Evolutionary conservation across 768 basidiomycete species (phyloP).

Genomic region (Psilocybe cyanescens): DNA sequence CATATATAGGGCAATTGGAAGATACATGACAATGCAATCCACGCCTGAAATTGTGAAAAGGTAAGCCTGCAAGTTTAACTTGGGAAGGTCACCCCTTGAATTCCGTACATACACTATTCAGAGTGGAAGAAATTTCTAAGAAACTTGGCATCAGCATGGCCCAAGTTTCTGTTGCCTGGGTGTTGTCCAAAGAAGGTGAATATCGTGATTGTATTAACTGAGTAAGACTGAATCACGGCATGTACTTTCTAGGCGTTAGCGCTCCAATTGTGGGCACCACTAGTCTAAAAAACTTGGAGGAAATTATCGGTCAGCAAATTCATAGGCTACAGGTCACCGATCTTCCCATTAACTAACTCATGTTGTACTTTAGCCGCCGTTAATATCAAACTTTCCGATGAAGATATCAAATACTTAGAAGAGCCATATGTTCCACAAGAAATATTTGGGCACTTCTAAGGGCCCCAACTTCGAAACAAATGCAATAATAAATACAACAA

Average conservation of each 20-base stretch:
- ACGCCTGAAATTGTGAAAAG: slow-evolving; percentile 41
- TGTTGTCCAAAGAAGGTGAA: slow-evolving; percentile 41
- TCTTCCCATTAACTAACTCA: neutral
- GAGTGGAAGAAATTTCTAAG: slow-evolving; percentile 59
- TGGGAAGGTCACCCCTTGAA: neutral
- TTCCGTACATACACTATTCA: slow-evolving; percentile 12
- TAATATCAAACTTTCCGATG: slow-evolving; percentile 27
- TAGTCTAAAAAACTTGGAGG: slow-evolving; percentile 50
- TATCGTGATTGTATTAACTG: too few relatives aligned
- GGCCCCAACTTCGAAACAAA: too few relatives aligned
- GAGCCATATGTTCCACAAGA: slow-evolving; percentile 26
- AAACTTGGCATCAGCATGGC: slow-evolving; percentile 58
- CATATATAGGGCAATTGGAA: slow-evolving; percentile 12
- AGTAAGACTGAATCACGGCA: too few relatives aligned
- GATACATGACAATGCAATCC: slow-evolving; percentile 26
- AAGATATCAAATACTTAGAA: slow-evolving; percentile 30
- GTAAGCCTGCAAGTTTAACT: slow-evolving; percentile 22
- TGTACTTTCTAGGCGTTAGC: slow-evolving; percentile 37
- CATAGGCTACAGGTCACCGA: neutral
- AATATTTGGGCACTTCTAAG: slow-evolving; percentile 22
- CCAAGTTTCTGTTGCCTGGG: slow-evolving; percentile 57
- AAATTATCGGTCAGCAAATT: slow-evolving; percentile 49
- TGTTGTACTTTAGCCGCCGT: slow-evolving; percentile 20
- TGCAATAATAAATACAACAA: too few relatives aligned
- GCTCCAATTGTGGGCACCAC: slow-evolving; percentile 63